These are phyloP conservation scores for Cryphonectria japonica DNA, from an alignment of 2,329 filamentous ascomycete species.

Conservation along the genomic window DNA sequence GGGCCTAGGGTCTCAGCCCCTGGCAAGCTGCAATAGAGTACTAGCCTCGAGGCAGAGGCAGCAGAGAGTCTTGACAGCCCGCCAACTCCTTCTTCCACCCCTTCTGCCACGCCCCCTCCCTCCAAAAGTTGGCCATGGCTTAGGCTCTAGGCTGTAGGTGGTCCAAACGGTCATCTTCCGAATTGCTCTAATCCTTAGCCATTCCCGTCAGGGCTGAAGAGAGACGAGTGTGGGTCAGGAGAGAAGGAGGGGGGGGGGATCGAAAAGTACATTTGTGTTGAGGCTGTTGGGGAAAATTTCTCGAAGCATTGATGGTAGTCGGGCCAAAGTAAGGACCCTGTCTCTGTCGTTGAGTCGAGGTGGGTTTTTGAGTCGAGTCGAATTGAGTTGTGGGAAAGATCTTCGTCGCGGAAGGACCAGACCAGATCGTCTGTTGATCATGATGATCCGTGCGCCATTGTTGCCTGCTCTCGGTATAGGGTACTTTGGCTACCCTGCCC, in stretches of 20 bases:
- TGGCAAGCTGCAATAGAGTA: constrained; percentile 13
- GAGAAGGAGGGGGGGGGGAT: too few relatives aligned
- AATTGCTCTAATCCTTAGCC: too few relatives aligned
- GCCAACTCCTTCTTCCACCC: not conserved
- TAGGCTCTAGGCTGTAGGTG: not conserved
- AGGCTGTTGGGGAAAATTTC: not conserved
- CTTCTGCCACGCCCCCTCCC: too few relatives aligned
- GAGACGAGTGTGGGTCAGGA: not conserved
- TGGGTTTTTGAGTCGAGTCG: not conserved
- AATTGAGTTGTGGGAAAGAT: not conserved
- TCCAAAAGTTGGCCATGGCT: not conserved
- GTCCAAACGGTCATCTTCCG: constrained; percentile 19
- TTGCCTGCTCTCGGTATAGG: not conserved
- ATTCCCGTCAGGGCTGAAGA: constrained; percentile 6
- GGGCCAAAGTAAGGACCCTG: not conserved
- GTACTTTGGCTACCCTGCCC: not conserved
- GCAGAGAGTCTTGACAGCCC: not conserved
- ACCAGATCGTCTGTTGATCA: constrained; percentile 4
- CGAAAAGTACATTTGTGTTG: not conserved
- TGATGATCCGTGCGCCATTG: not conserved
- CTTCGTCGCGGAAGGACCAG: not conserved
- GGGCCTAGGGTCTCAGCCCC: constrained; percentile 15
- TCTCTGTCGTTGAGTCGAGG: not conserved
- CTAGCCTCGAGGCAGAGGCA: not conserved
- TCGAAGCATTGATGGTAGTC: not conserved